Evolutionary conservation across 306 rosid genomes (phyloP).

Genomic region (Sesbania bispinosa): DNA sequence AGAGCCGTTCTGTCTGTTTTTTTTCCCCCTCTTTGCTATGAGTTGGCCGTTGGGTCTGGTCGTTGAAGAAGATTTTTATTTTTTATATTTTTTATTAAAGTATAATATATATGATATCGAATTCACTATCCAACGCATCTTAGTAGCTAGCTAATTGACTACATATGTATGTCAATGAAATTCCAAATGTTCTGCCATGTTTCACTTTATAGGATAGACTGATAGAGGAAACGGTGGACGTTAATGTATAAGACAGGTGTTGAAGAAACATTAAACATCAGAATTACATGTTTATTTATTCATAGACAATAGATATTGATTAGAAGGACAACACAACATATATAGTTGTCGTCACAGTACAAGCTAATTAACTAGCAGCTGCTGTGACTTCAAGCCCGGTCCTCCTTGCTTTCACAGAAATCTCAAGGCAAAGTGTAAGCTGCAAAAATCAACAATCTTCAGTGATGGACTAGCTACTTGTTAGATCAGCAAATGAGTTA

Average conservation of each 20-base stretch:
- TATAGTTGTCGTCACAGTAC: slow-evolving; percentile 1
- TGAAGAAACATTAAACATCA: not conserved
- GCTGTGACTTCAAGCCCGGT: not conserved
- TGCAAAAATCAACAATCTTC: slow-evolving; percentile 33
- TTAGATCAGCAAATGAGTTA: no score
- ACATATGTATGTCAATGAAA: not conserved
- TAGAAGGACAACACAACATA: slow-evolving; percentile 4
- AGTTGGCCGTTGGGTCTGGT: slow-evolving; percentile 2
- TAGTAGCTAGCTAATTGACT: no score
- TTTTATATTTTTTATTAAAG: not conserved
- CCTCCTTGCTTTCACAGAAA: not conserved
- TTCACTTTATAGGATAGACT: not conserved
- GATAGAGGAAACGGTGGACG: not conserved
- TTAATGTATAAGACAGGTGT: not conserved
- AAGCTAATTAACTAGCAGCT: slow-evolving; percentile 29
- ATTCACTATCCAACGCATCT: not conserved
- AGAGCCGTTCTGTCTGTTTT: slow-evolving; percentile 15
- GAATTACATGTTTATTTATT: not conserved
- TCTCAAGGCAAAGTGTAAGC: slow-evolving; percentile 50
- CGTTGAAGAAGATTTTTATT: slow-evolving; percentile 1
- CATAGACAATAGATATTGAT: no score
- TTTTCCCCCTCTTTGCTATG: not conserved
- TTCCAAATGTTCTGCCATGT: not conserved
- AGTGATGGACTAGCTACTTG: not conserved
- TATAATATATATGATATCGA: no score